Evolutionary conservation across 2,329 filamentous ascomycete species (phyloP).

Genomic region (Neocucurbitaria cava): DNA sequence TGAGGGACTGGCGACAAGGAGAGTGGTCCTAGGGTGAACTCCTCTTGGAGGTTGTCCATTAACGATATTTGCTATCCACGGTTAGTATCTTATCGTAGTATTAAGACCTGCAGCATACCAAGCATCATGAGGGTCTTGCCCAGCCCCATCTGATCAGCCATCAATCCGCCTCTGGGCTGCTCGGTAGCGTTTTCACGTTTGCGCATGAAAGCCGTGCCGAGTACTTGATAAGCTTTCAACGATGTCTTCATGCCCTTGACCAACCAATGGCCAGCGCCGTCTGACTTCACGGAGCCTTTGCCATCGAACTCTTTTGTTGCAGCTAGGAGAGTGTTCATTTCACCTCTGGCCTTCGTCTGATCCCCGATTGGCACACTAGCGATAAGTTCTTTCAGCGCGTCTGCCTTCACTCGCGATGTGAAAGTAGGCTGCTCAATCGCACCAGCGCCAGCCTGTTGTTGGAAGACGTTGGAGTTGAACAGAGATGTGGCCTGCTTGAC

Average conservation of each 20-base stretch:
- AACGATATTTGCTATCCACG: constrained; percentile 51
- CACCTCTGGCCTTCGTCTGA: constrained; percentile 36
- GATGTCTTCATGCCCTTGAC: constrained; percentile 57
- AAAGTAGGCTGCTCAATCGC: constrained; percentile 35
- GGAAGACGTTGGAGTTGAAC: constrained; percentile 41
- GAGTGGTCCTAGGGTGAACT: constrained; percentile 41
- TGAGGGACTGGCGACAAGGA: constrained; percentile 52
- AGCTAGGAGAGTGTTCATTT: constrained; percentile 47
- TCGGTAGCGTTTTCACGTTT: constrained; percentile 53
- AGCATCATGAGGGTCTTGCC: constrained; percentile 52
- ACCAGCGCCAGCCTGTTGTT: constrained; percentile 34
- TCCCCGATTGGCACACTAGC: constrained; percentile 49
- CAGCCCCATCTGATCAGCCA: constrained; percentile 53
- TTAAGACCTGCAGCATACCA: constrained; percentile 14
- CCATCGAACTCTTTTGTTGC: constrained; percentile 55
- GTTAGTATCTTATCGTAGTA: constrained; percentile 9
- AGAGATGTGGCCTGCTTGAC: constrained; percentile 31
- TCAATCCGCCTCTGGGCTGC: constrained; percentile 51
- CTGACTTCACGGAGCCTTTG: constrained; percentile 38
- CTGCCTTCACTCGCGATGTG: constrained; percentile 26
- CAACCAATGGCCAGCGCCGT: constrained; percentile 49
- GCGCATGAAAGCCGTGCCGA: constrained; percentile 63
- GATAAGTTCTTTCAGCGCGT: constrained; percentile 51
- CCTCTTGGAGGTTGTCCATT: constrained; percentile 41
- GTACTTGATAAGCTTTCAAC: constrained; percentile 60